Percentiles rank a stretch among this genome's conserved stretches.
phyloP scores from a whole-genome alignment of 257 asterid species.

The Petunia secreta region DNA sequence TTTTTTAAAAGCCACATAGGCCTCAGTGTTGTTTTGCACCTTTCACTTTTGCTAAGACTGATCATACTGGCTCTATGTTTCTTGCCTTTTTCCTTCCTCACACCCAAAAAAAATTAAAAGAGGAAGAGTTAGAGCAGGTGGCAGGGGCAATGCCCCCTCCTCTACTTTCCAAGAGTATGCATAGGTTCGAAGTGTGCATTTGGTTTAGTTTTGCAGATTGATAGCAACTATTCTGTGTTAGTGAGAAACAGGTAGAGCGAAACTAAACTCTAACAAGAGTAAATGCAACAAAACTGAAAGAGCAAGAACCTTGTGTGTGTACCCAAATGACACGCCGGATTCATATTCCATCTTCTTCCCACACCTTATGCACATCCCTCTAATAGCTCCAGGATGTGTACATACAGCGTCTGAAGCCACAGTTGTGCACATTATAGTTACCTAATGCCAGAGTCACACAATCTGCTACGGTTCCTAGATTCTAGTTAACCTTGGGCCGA shows the following conservation, averaged over 20 bases:
- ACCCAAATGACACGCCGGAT: constrained; percentile 74
- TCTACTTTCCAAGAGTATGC: too few relatives aligned
- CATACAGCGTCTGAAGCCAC: constrained; percentile 38
- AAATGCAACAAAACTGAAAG: background rate
- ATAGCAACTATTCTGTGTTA: background rate
- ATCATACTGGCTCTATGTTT: too few relatives aligned
- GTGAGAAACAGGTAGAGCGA: background rate
- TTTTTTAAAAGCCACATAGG: too few relatives aligned
- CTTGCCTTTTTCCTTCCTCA: too few relatives aligned
- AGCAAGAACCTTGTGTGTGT: constrained; percentile 71
- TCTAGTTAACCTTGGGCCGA: background rate
- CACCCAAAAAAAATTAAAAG: too few relatives aligned
- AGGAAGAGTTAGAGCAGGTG: too few relatives aligned
- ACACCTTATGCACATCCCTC: constrained; percentile 83
- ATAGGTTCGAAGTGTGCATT: too few relatives aligned
- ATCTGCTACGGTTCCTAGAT: background rate
- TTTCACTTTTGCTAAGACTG: too few relatives aligned
- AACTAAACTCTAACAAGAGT: background rate
- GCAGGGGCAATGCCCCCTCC: too few relatives aligned
- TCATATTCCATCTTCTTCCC: constrained; percentile 65
- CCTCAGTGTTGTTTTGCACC: too few relatives aligned
- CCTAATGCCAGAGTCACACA: background rate
- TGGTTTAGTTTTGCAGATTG: too few relatives aligned
- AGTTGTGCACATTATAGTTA: background rate
- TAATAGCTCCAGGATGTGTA: constrained; percentile 73